Conservation (phyloP, 2,329 filamentous ascomycete genomes). For the Penicillium brasilianum region DNA sequence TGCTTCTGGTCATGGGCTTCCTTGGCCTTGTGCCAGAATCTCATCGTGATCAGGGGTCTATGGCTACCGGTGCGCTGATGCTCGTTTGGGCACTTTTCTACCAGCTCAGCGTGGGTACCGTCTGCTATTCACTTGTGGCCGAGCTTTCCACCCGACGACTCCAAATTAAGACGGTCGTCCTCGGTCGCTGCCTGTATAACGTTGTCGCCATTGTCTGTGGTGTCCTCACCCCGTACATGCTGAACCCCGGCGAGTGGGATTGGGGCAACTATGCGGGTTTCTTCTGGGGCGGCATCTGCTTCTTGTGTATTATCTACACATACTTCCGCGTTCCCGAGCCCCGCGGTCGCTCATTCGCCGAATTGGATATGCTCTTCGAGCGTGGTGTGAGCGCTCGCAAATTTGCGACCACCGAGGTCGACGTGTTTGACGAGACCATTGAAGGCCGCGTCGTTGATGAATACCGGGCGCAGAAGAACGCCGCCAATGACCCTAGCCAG, state of each 20-base stretch:
- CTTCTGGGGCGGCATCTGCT: constrained; percentile 84
- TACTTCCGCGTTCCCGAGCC: constrained; percentile 84
- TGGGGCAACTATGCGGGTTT: constrained; percentile 88
- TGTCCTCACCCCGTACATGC: constrained; percentile 88
- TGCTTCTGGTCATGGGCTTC: constrained; percentile 85
- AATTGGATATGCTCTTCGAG: constrained; percentile 85
- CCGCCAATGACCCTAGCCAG: constrained; percentile 59
- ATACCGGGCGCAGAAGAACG: constrained; percentile 51
- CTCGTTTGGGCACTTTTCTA: constrained; percentile 81
- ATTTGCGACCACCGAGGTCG: constrained; percentile 64
- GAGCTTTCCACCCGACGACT: constrained; percentile 82
- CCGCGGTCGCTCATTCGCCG: constrained; percentile 78
- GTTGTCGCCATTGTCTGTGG: constrained; percentile 80
- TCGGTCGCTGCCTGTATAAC: constrained; percentile 81
- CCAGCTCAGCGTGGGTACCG: constrained; percentile 84
- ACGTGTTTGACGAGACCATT: constrained; percentile 57
- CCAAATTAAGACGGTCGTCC: constrained; percentile 88
- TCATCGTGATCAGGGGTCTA: constrained; percentile 64
- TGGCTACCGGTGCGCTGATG: constrained; percentile 87
- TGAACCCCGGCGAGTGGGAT: constrained; percentile 84
- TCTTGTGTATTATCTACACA: constrained; percentile 79
- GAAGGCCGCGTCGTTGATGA: constrained; percentile 36
- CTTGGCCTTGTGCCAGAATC: constrained; percentile 71
- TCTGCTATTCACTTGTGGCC: constrained; percentile 85
- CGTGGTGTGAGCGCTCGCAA: constrained; percentile 71